Base-by-base conservation (phyloP, 2,329 filamentous ascomycete genomes). In the Mycocentrospora acerina region DNA sequence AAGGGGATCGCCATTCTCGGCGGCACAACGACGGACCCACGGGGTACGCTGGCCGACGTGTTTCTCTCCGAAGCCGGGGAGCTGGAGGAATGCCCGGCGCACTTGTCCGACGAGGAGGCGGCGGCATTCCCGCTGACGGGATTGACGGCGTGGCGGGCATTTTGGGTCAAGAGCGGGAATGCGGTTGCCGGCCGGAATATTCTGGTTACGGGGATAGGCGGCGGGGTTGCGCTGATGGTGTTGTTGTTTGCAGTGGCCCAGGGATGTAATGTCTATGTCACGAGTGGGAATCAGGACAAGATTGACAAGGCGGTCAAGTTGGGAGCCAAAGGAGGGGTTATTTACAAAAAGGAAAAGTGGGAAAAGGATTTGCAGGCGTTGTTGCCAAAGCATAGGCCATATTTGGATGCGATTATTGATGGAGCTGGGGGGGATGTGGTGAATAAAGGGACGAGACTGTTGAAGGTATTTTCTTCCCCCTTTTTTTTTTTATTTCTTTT, bases 141-240 rank as follows among this genome's bases (percentile, higher is more conserved):
- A 0, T 62, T 96, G 44, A 97, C 91, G 2, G 91, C 80, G 6
- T 97, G 89, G 89, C 76, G 93, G 29, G 91, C 90, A 0, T 72
- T 94, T 29, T 80, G 93, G 35, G 85, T 80, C 6, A 97, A 97
- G 75, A 82, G 78, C 32, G 79, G 77, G 4, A 81, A 83, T 50
- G 78, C 79, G 6, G 70, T 73, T 40, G 67, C 70, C 1, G 88
- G 88, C 2, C 72, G 79, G 45, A 95, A 94, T 60, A 75, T 97
- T 4, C 72, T 97, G 22, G 71, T 97, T 28, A 96, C 91, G 4
- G 91, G 91, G 0, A 94, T 97, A 66, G 91, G 91, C 1, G 91
- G 91, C 24, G 91, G 91, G 29, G 91, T 96, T 1, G 91, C 91
- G 24, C 72, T 96, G 38, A 84, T 88, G 73, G 85, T 80, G 5